A percentile compares a stretch with the other conserved stretches of the same genome.
Conservation (phyloP, 1,284 basidiomycete species). For the Pseudozyma pruni region DNA sequence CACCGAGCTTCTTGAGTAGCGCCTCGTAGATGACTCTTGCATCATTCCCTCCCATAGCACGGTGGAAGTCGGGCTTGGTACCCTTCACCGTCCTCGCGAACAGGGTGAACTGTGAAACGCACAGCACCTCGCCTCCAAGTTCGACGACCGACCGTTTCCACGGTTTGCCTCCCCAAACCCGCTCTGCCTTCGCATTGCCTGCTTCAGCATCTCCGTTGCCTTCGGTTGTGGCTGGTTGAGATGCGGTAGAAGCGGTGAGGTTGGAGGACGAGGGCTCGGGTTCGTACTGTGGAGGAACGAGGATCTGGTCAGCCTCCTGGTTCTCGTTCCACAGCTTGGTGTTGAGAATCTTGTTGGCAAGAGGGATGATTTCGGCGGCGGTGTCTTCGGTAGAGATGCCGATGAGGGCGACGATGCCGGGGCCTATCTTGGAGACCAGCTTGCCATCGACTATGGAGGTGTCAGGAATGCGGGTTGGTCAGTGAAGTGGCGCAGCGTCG, state of each 20-base stretch:
- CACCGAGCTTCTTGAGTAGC: constrained; percentile 48
- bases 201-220: constrained; percentile 1
- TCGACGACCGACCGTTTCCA: constrained; percentile 61
- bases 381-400: constrained; percentile 62
- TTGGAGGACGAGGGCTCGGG: constrained; percentile 6
- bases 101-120: constrained; percentile 66
- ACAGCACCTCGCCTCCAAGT: constrained; percentile 61
- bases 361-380: constrained; percentile 46
- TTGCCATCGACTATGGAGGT: constrained; percentile 53
- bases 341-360: constrained; percentile 56
- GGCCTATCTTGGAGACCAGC: constrained; percentile 60
- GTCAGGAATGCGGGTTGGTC: not conserved
- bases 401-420: constrained; percentile 62
- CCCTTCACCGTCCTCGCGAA: constrained; percentile 62
- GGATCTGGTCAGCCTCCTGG: constrained; percentile 34
- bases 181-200: constrained; percentile 37
- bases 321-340: constrained; percentile 64
- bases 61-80: constrained; percentile 65
- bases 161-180: constrained; percentile 58
- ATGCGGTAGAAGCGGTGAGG: not conserved
- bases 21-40: constrained; percentile 57
- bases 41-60: constrained; percentile 52
- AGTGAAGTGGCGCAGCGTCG: too few species aligned
- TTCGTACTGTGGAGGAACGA: constrained; percentile 42
- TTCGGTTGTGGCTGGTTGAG: not conserved